Evolutionary conservation across 495 filamentous ascomycete species (phyloP), one percentile per base, ranked within the genome.

Genomic region (Lasiosphaeriaceae sp.): DNA sequence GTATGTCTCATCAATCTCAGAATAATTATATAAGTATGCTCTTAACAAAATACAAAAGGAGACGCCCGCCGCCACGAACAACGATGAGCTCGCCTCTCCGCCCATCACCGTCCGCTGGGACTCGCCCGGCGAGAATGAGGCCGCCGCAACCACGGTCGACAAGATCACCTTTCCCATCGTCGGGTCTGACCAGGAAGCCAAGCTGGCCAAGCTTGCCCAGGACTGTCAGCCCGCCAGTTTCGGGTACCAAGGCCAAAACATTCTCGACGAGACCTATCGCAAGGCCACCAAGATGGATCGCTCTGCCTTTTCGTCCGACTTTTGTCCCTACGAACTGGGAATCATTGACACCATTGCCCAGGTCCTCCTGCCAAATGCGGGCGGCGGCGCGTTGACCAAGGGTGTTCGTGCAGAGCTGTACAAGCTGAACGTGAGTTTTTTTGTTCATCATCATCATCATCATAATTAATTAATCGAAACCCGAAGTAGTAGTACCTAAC

Each of bases 251-350:
- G 65, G 74, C 7, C 52, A 78, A 53, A 72, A 81, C 47, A 70
- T 83, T 5, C 57, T 76, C 21, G 78, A 83, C 55, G 75, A 76
- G 22, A 60, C 56, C 0, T 80, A 82, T 55, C 78, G 81, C 35
- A 78, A 75, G 31, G 83, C 80, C 0, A 66, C 66, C 5, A 80
- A 81, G 64, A 53, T 86, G 16, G 78, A 81, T 17, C 55, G 55
- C 0, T 44, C 62, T 1, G 50, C 60, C 2, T 85, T 85, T 54
- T 66, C 64, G 0, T 75, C 71, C 2, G 77, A 62, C 58, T 82
- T 87, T 63, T 70, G 77, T 55, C 81, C 79, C 0, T 77, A 81
- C 16, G 71, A 79, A 12, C 66, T 71, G 31, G 79, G 80, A 0
- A 82, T 85, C 37, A 53, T 85, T 6, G 74, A 83, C 22, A 61